Evolutionary conservation across 768 basidiomycete species (phyloP).

Genomic region (Mycena amicta): DNA sequence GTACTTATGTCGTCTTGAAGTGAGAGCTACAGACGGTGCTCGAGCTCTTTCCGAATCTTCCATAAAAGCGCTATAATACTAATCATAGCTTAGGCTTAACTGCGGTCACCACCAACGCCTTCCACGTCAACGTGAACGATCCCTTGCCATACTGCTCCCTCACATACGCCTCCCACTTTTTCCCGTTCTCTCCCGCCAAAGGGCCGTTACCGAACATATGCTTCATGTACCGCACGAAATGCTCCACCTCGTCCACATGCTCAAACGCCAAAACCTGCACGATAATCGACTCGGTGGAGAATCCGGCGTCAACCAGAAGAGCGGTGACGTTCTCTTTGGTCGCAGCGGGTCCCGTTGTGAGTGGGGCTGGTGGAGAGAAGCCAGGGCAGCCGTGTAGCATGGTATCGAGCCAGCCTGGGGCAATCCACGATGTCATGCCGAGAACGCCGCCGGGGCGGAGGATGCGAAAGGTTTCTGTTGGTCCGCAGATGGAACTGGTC

Average conservation of each 20-base stretch:
- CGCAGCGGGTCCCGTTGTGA: neutral
- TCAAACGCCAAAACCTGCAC: neutral
- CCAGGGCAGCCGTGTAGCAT: neutral
- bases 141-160: conserved; percentile 10
- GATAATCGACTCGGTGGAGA: neutral
- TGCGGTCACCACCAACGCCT: conserved; percentile 5
- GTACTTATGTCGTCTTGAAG: too few relatives aligned
- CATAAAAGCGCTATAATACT: too few relatives aligned
- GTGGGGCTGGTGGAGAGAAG: neutral
- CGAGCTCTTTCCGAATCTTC: too few relatives aligned
- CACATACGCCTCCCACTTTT: conserved; percentile 9
- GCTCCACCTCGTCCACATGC: neutral
- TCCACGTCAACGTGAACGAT: conserved; percentile 5
- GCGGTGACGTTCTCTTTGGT: neutral
- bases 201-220: neutral
- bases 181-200: conserved; percentile 1
- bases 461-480: conserved; percentile 11
- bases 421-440: conserved; percentile 2
- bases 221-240: neutral
- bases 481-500: neutral
- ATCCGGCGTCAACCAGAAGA: conserved; percentile 2
- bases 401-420: conserved; percentile 9
- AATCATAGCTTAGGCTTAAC: conserved; percentile 5
- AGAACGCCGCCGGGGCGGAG: conserved; percentile 10
- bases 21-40: too few relatives aligned